Conservation (phyloP, 1,284 basidiomycete genomes). For the Cerioporus squamosus region DNA sequence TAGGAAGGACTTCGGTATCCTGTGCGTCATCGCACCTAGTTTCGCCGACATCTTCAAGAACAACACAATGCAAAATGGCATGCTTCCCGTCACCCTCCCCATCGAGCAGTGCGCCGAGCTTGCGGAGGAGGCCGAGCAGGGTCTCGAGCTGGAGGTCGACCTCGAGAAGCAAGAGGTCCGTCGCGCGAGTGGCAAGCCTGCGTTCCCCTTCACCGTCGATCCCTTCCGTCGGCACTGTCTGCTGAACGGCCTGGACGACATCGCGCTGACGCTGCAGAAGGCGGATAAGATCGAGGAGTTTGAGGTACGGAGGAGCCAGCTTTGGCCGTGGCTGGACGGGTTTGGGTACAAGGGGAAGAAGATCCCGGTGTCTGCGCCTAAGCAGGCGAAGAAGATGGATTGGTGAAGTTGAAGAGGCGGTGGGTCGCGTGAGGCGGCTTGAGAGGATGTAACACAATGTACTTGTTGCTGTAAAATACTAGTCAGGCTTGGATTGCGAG, state of each 20-base stretch:
- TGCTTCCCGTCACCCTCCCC: conserved; percentile 86
- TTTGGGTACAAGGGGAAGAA: conserved; percentile 85
- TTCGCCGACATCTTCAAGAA: conserved; percentile 95
- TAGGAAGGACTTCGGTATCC: conserved; percentile 94
- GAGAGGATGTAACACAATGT: neutral
- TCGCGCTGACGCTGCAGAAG: conserved; percentile 88
- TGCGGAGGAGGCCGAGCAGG: conserved; percentile 81
- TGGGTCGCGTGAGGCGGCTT: neutral
- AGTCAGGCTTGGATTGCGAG: too few species aligned
- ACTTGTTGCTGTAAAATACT: neutral
- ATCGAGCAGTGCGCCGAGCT: conserved; percentile 77
- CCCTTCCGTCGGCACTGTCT: conserved; percentile 91
- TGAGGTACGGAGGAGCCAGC: conserved; percentile 73
- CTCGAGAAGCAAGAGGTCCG: conserved; percentile 87
- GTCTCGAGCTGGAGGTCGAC: conserved; percentile 87
- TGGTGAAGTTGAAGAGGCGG: conserved; percentile 58
- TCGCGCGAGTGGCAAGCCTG: conserved; percentile 72
- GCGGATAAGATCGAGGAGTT: conserved; percentile 72
- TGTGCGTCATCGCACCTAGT: conserved; percentile 90
- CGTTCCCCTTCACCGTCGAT: conserved; percentile 82
- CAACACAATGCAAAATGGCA: conserved; percentile 96
- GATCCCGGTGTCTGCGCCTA: conserved; percentile 58
- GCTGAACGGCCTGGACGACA: conserved; percentile 93
- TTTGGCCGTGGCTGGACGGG: conserved; percentile 95
- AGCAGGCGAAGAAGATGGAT: conserved; percentile 64